Base-by-base conservation (phyloP, 73 alveolate species). In the Breviolum minutum region DNA sequence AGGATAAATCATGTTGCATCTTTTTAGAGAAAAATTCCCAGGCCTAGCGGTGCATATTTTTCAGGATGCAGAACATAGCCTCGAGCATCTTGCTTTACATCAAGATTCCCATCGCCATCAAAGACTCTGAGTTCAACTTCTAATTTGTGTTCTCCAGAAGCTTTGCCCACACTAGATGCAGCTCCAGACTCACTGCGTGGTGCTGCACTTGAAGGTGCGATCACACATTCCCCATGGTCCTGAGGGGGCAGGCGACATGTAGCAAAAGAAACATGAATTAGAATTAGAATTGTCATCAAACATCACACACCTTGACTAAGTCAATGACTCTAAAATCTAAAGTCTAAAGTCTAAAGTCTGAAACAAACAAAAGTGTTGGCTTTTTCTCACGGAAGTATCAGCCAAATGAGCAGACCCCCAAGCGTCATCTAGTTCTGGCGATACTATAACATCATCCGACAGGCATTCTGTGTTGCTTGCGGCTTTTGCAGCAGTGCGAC, bases 151-250 rank as follows among this genome's bases (percentile, higher is more conserved):
- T n/a, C n/a, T n/a, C n/a, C n/a, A n/a, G n/a, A n/a, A n/a, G n/a
- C n/a, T n/a, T n/a, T n/a, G 40, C 48, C 82, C 82, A 10, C 30
- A 20, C 48, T 73, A 20, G n/a, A 16, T 73, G 82, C 7, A 73
- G 32, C 40, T 24, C 48, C 32, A 73, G 82, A 24, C 40, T 10
- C 82, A 73, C 30, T 10, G 30, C 30, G n/a, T 32, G 10, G 82
- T 10, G 40, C 8, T 8, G 40, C n/a, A 73, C 48, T 16, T 73
- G 82, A 73, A 16, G 82, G 82, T 73, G n/a, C 30, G 7, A 8
- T 20, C 82, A 73, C 82, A 73, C n/a, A 12, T 73, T 73, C 82
- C 10, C 82, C 82, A 73, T 73, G 82, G 10, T 73, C 82, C 82
- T 73, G 73, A 64, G 10, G 73, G 73, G 16, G 10, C 73, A 64